phyloP scores from a whole-genome alignment of 805 yeast species.

The Osmozyma mogii region DNA sequence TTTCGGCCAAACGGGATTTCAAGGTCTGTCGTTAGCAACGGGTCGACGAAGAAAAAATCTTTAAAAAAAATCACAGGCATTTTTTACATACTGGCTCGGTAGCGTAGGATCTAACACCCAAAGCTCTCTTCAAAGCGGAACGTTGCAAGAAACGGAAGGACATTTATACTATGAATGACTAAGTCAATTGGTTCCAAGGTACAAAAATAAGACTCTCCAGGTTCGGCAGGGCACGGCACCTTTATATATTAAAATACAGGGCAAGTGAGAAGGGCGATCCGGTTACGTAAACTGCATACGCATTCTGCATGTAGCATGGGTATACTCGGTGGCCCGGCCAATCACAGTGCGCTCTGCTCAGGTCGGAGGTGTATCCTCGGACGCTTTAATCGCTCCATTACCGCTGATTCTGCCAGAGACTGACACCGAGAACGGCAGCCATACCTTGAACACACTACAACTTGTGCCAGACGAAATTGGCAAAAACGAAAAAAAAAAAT shows the following conservation, averaged over 20 bases:
- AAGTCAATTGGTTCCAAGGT: constrained; percentile 3
- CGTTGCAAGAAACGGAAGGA: constrained; percentile 31
- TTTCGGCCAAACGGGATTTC: constrained; percentile 89
- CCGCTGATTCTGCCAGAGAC: too few relatives aligned
- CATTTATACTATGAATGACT: constrained; percentile 14
- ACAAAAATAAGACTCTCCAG: constrained; percentile 3
- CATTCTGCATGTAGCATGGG: constrained; percentile 9
- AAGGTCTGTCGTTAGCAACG: constrained; percentile 42
- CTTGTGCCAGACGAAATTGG: too few relatives aligned
- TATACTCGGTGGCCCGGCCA: constrained; percentile 8
- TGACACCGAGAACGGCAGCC: too few relatives aligned
- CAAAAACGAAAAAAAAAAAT: too few relatives aligned
- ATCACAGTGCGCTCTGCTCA: constrained; percentile 2
- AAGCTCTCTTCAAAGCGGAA: constrained; percentile 19
- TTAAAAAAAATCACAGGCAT: background rate
- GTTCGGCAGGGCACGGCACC: constrained; percentile 10
- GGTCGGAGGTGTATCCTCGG: constrained; percentile 3
- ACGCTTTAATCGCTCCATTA: too few relatives aligned
- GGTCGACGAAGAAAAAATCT: constrained; percentile 1
- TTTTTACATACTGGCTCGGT: constrained; percentile 11
- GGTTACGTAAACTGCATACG: constrained; percentile 2
- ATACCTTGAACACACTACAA: too few relatives aligned
- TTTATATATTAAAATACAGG: constrained; percentile 4
- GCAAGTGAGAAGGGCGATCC: constrained; percentile 1
- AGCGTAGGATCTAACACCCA: constrained; percentile 14